Percentiles rank a stretch among this genome's conserved stretches.
phyloP scores from a whole-genome alignment of 208 protist species.

The Polymyxa betae region DNA sequence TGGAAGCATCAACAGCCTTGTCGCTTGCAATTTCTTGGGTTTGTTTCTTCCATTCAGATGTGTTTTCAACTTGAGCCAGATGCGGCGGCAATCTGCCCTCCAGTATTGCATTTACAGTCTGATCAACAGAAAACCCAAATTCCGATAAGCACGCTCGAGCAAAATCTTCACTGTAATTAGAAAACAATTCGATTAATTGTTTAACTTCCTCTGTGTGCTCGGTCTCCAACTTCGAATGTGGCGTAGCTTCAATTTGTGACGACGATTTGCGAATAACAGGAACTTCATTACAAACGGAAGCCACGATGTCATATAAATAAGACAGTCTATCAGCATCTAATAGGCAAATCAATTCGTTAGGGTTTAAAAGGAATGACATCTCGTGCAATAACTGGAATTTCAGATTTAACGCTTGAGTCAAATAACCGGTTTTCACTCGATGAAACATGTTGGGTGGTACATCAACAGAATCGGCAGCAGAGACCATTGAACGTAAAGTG shows the following conservation, averaged over 20 bases:
- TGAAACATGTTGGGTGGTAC: neutral
- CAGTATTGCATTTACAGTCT: conserved; percentile 7
- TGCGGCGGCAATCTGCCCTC: neutral
- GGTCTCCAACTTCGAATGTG: neutral
- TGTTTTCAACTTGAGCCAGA: conserved; percentile 15
- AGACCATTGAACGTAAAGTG: neutral
- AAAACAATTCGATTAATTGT: conserved; percentile 15
- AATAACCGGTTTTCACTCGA: neutral
- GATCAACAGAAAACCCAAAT: neutral
- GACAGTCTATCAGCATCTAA: neutral
- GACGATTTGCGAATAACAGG: neutral
- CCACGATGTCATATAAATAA: neutral
- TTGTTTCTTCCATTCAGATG: neutral
- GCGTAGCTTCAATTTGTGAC: too few species aligned
- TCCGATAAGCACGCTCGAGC: conserved; percentile 13
- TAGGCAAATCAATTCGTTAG: neutral
- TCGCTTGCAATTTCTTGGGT: neutral
- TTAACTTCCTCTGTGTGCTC: neutral
- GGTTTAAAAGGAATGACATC: neutral
- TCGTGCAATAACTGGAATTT: neutral
- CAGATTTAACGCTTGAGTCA: neutral
- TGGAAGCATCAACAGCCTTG: neutral
- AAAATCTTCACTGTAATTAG: conserved; percentile 22
- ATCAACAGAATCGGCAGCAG: neutral
- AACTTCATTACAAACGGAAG: neutral